Percentiles rank a stretch among this genome's conserved stretches.
Conservation (phyloP, 2,329 filamentous ascomycete species). For the Cryoendolithus antarcticus region DNA sequence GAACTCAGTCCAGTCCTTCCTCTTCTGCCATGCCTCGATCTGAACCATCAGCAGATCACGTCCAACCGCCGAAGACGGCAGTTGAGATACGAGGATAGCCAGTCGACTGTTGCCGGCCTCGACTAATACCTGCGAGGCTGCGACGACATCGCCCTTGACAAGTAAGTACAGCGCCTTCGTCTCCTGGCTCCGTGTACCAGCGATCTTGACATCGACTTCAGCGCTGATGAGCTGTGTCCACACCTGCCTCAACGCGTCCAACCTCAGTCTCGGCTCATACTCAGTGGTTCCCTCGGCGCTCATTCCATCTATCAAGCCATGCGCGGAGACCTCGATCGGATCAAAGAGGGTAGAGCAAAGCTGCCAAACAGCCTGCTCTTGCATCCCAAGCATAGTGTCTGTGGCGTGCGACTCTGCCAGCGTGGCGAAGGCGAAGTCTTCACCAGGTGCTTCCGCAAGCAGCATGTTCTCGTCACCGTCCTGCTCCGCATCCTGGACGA, state of each 20-base stretch:
- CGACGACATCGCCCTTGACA: slow-evolving; percentile 63
- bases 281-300: slow-evolving; percentile 29
- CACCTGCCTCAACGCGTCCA: slow-evolving; percentile 56
- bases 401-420: slow-evolving; percentile 28
- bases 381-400: slow-evolving; percentile 21
- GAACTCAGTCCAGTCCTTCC: slow-evolving; percentile 79
- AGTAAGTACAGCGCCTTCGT: slow-evolving; percentile 75
- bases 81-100: slow-evolving; percentile 71
- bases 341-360: slow-evolving; percentile 82
- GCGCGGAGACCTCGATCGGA: slow-evolving; percentile 29
- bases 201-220: slow-evolving; percentile 33
- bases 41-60: slow-evolving; percentile 68
- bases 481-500: background rate
- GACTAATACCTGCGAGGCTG: slow-evolving; percentile 70
- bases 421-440: slow-evolving; percentile 39
- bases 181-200: slow-evolving; percentile 53
- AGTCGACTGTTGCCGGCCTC: slow-evolving; percentile 68
- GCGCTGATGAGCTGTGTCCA: slow-evolving; percentile 39
- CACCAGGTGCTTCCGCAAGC: slow-evolving; percentile 44
- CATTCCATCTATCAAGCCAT: slow-evolving; percentile 25
- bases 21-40: slow-evolving; percentile 69
- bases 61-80: slow-evolving; percentile 58
- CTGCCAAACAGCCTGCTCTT: slow-evolving; percentile 73
- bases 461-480: slow-evolving; percentile 23
- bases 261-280: slow-evolving; percentile 27